Conservation (phyloP, 768 basidiomycete genomes). For the Obba rivulosa region DNA sequence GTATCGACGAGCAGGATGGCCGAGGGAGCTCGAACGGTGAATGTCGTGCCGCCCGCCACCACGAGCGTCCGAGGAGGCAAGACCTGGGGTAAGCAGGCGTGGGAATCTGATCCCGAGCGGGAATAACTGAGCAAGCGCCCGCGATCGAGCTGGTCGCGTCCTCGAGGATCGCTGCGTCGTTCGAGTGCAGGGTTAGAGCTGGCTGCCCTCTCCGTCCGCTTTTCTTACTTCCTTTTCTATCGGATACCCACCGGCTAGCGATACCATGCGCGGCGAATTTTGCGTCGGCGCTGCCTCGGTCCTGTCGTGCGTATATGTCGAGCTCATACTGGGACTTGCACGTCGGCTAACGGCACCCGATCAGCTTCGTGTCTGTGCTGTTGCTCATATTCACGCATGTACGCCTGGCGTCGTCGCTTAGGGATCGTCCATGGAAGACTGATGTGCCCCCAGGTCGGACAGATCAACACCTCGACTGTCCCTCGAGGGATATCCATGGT, state of each 20-base stretch:
- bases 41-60: no score
- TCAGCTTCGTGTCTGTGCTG: constrained; percentile 42
- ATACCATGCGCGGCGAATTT: constrained; percentile 66
- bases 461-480: constrained; percentile 72
- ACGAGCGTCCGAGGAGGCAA: not conserved
- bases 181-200: constrained; percentile 7
- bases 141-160: constrained; percentile 1
- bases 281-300: constrained; percentile 70
- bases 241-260: not conserved
- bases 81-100: constrained; percentile 3
- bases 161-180: constrained; percentile 10
- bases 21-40: no score
- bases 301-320: constrained; percentile 52
- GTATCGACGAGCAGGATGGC: no score
- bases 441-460: constrained; percentile 54
- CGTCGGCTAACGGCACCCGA: constrained; percentile 15
- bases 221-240: constrained; percentile 7
- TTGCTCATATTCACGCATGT: constrained; percentile 83
- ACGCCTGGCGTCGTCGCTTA: constrained; percentile 25
- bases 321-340: not conserved
- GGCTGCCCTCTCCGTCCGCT: constrained; percentile 11
- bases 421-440: constrained; percentile 17
- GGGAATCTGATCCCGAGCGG: not conserved
- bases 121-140: not conserved
- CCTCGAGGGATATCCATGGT: constrained; percentile 75